A percentile compares a stretch with the other conserved stretches of the same genome.
Evolutionary conservation across 2,329 filamentous ascomycete species (phyloP).

Genomic region (Thielaviopsis musarum): DNA sequence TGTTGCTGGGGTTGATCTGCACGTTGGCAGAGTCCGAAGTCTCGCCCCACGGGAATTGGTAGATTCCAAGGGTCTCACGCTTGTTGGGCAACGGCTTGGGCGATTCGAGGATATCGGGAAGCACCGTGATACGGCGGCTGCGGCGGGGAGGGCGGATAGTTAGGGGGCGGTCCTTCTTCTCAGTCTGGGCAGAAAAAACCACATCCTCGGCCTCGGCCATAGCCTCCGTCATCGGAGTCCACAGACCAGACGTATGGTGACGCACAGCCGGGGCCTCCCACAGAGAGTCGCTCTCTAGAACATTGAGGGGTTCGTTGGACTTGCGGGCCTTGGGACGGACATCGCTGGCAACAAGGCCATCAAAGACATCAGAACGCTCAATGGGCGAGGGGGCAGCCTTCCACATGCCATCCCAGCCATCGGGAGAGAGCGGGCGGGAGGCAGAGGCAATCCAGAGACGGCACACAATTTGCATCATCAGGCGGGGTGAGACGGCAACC

Average conservation of each 20-base stretch:
- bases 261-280: conserved; percentile 20
- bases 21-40: conserved; percentile 37
- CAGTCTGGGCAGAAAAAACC: background rate
- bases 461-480: conserved; percentile 10
- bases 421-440: conserved; percentile 8
- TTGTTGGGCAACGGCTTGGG: conserved; percentile 41
- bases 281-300: conserved; percentile 22
- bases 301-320: conserved; percentile 17
- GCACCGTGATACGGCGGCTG: conserved; percentile 37
- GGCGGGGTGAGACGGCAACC: conserved; percentile 1
- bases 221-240: conserved; percentile 13
- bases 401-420: conserved; percentile 8
- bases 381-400: conserved; percentile 8
- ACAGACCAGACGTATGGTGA: conserved; percentile 17
- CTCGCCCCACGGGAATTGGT: conserved; percentile 51
- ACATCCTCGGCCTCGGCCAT: conserved; percentile 11
- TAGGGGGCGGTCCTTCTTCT: conserved; percentile 24
- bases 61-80: conserved; percentile 43
- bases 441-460: conserved; percentile 11
- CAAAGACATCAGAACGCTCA: conserved; percentile 6
- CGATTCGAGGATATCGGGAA: conserved; percentile 47
- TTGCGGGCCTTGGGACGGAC: conserved; percentile 23
- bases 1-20: conserved; percentile 20
- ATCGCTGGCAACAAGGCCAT: conserved; percentile 18
- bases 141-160: conserved; percentile 37